A percentile compares a stretch with the other conserved stretches of the same genome.
phyloP scores from a whole-genome alignment of 2,329 filamentous ascomycete genomes.

The Trichophyton verrucosum region DNA sequence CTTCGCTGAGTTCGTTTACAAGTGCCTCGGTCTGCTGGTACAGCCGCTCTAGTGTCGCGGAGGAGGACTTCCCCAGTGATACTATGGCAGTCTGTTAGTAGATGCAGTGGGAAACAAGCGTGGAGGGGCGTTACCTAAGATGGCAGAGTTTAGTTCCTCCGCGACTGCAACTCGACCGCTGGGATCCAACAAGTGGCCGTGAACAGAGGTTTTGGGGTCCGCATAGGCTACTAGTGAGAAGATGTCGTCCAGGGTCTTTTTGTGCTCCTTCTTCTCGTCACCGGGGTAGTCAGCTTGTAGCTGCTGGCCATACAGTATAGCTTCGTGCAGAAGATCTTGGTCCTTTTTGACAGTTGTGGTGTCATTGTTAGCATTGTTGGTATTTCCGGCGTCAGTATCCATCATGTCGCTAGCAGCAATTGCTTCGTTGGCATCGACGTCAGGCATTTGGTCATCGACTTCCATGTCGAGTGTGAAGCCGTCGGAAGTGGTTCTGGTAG shows the following conservation, averaged over 20 bases:
- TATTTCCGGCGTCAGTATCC: conserved; percentile 36
- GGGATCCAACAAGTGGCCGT: conserved; percentile 66
- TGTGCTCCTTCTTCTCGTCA: conserved; percentile 57
- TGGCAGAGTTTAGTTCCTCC: conserved; percentile 87
- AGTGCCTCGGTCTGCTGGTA: conserved; percentile 78
- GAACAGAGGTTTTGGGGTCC: conserved; percentile 63
- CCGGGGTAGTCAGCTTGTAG: conserved; percentile 64
- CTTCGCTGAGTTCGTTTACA: conserved; percentile 66
- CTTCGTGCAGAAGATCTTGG: conserved; percentile 51
- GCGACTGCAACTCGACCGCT: conserved; percentile 66
- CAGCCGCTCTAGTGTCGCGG: conserved; percentile 70
- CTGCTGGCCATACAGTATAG: conserved; percentile 66
- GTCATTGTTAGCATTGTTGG: conserved; percentile 20
- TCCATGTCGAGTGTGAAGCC: conserved; percentile 46
- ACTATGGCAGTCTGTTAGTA: conserved; percentile 45
- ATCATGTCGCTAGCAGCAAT: conserved; percentile 29
- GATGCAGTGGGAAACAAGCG: conserved; percentile 5
- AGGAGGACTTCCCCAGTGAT: conserved; percentile 78
- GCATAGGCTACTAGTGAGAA: conserved; percentile 80
- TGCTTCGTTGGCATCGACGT: conserved; percentile 18
- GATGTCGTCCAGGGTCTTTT: conserved; percentile 65
- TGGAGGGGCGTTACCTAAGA: conserved; percentile 53
- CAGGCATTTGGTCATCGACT: conserved; percentile 39
- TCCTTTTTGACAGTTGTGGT: conserved; percentile 20
- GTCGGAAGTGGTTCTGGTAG: conserved; percentile 30